Percentiles rank a stretch among this genome's conserved stretches.
These are phyloP conservation scores for Neoboletus brunneissimus DNA, from an alignment of 768 basidiomycete genomes.

Conservation along the genomic window DNA sequence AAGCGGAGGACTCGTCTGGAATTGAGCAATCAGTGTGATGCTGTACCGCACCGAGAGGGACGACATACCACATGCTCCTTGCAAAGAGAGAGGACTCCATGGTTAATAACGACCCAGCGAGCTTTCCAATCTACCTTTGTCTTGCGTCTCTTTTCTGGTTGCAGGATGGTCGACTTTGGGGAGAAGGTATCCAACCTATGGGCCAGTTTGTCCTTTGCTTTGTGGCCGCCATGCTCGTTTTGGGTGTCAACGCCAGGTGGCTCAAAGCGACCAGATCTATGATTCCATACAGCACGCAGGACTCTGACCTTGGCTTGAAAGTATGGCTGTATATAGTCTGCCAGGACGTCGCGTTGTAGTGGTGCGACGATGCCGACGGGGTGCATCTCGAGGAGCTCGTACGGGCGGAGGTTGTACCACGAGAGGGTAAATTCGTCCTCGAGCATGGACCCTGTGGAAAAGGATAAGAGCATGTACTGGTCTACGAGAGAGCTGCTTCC, in stretches of 20 bases:
- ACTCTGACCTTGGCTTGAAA: slow-evolving; percentile 54
- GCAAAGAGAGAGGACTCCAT: slow-evolving; percentile 53
- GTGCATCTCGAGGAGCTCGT: slow-evolving; percentile 74
- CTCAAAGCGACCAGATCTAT: slow-evolving; percentile 29
- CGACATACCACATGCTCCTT: slow-evolving; percentile 47
- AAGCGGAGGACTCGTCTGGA: slow-evolving; percentile 39
- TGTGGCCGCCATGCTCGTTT: background rate
- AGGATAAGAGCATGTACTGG: slow-evolving; percentile 56
- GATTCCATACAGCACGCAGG: slow-evolving; percentile 43
- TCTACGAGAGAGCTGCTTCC: slow-evolving; percentile 23
- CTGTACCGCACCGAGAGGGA: slow-evolving; percentile 16
- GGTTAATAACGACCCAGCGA: slow-evolving; percentile 59
- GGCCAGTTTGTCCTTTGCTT: slow-evolving; percentile 15
- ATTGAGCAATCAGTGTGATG: slow-evolving; percentile 1
- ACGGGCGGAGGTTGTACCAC: slow-evolving; percentile 58
- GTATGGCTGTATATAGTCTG: slow-evolving; percentile 54
- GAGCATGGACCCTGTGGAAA: slow-evolving; percentile 66
- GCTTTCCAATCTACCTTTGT: slow-evolving; percentile 58
- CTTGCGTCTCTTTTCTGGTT: slow-evolving; percentile 28
- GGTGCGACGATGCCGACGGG: slow-evolving; percentile 38
- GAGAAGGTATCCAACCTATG: slow-evolving; percentile 9
- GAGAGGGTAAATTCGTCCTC: slow-evolving; percentile 59
- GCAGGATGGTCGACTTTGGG: slow-evolving; percentile 2
- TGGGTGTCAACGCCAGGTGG: slow-evolving; percentile 11
- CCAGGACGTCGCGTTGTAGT: slow-evolving; percentile 40